phyloP scores from a whole-genome alignment of 345 rosid species.

The Ceriops zippeliana region DNA sequence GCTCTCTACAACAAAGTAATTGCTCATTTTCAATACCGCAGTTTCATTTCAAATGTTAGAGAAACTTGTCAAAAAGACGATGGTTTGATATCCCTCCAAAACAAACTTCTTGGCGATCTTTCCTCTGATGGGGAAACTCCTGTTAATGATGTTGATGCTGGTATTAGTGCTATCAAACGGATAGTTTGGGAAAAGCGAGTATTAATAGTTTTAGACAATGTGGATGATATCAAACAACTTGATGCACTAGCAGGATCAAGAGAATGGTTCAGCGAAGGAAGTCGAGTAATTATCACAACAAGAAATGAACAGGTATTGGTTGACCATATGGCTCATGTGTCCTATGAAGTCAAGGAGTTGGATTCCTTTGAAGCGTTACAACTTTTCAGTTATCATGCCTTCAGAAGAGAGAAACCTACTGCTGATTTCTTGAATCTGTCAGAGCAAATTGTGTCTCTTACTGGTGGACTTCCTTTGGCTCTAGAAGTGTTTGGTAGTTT shows the following conservation, averaged over 20 bases:
- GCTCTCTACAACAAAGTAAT: conserved; percentile 36
- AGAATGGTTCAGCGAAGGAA: conserved; percentile 48
- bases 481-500: conserved; percentile 68
- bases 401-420: conserved; percentile 48
- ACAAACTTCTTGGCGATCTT: conserved; percentile 29
- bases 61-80: conserved; percentile 21
- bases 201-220: conserved; percentile 58
- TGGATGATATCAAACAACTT: conserved; percentile 39
- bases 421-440: conserved; percentile 26
- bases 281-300: conserved; percentile 54
- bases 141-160: conserved; percentile 17
- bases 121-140: neutral
- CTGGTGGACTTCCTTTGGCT: conserved; percentile 61
- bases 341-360: conserved; percentile 52
- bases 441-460: conserved; percentile 37
- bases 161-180: conserved; percentile 23
- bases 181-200: conserved; percentile 26
- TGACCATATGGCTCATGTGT: conserved; percentile 20
- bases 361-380: conserved; percentile 31
- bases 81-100: conserved; percentile 44
- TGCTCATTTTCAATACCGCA: conserved; percentile 16
- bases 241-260: conserved; percentile 40
- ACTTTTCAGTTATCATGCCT: conserved; percentile 60
- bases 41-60: conserved; percentile 33
- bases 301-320: conserved; percentile 40